A percentile compares a stretch with the other conserved stretches of the same genome.
Evolutionary conservation across 1,139 yeast genomes (phyloP).

Genomic region (Yamadazyma buinensis): DNA sequence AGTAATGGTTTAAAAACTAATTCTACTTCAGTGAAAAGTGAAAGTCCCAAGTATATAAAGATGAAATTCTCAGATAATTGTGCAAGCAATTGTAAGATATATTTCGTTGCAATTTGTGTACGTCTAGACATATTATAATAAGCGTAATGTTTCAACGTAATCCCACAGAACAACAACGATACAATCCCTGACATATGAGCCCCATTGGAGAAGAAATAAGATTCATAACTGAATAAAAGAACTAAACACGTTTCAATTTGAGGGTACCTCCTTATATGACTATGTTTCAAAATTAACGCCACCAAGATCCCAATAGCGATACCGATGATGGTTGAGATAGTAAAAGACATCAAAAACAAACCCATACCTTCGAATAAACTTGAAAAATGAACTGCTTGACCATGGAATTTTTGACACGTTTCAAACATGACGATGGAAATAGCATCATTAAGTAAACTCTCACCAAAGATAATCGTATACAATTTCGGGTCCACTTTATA

Average conservation of each 20-base stretch:
- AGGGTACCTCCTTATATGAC: slow-evolving; percentile 90
- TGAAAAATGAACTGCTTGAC: slow-evolving; percentile 67
- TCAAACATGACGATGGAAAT: slow-evolving; percentile 99
- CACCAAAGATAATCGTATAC: slow-evolving; percentile 96
- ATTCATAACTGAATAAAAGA: slow-evolving; percentile 85
- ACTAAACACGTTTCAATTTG: slow-evolving; percentile 95
- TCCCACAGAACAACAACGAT: slow-evolving; percentile 90
- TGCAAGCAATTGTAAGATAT: slow-evolving; percentile 88
- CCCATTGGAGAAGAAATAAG: slow-evolving; percentile 96
- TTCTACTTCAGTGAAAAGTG: slow-evolving; percentile 93
- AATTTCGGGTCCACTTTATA: slow-evolving; percentile 97
- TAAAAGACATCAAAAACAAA: slow-evolving; percentile 87
- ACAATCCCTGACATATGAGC: slow-evolving; percentile 99
- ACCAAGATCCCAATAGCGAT: slow-evolving; percentile 82
- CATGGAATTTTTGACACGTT: slow-evolving; percentile 95
- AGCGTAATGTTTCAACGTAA: slow-evolving; percentile 94
- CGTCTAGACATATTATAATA: slow-evolving; percentile 96
- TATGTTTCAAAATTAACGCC: slow-evolving; percentile 85
- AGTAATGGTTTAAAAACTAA: slow-evolving; percentile 89
- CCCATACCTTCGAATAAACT: slow-evolving; percentile 93
- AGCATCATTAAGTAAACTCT: slow-evolving; percentile 91
- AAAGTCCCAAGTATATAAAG: slow-evolving; percentile 89
- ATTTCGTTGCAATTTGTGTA: slow-evolving; percentile 94
- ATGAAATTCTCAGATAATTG: slow-evolving; percentile 95
- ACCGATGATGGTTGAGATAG: slow-evolving; percentile 90